Evolutionary conservation across 352 stramenopile genomes (phyloP).

Genomic region (Pythium folliculosum): DNA sequence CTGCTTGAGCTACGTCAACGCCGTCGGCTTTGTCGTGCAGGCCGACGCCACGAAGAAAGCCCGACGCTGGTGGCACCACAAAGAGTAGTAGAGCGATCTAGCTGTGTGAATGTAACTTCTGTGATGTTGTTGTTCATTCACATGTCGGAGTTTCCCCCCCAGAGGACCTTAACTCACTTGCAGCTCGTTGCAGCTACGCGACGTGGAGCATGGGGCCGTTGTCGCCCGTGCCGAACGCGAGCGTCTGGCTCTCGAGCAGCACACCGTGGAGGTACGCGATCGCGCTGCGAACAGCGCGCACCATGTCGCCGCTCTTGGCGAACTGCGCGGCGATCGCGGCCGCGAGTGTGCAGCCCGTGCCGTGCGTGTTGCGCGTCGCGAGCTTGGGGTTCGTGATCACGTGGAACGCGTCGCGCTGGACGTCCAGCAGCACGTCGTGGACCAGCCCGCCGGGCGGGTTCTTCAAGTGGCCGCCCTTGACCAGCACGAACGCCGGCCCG

Average conservation of each 20-base stretch:
- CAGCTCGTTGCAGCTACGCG: conserved; percentile 4
- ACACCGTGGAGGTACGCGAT: conserved; percentile 51
- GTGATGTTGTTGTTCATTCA: not conserved
- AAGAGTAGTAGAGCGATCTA: not conserved
- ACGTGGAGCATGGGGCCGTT: conserved; percentile 53
- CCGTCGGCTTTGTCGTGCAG: conserved; percentile 19
- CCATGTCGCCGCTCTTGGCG: conserved; percentile 55
- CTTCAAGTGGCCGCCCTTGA: conserved; percentile 91
- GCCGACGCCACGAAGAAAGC: conserved; percentile 18
- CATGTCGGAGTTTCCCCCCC: too few relatives aligned
- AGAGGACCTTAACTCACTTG: too few relatives aligned
- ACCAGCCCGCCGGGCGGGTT: conserved; percentile 27
- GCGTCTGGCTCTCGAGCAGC: conserved; percentile 36
- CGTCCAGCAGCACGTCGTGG: conserved; percentile 45
- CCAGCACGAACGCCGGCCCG: conserved; percentile 74
- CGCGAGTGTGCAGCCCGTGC: conserved; percentile 94
- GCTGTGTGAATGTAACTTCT: not conserved
- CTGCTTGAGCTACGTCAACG: conserved; percentile 76
- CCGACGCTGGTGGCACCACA: conserved; percentile 20
- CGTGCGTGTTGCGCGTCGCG: conserved; percentile 54
- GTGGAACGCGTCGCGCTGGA: conserved; percentile 24
- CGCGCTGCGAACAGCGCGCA: conserved; percentile 32
- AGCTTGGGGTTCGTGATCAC: conserved; percentile 42
- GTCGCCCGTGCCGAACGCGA: conserved; percentile 38
- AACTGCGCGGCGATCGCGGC: conserved; percentile 89